Percentiles rank a stretch among this genome's conserved stretches.
Evolutionary conservation across 306 rosid genomes (phyloP).

Genomic region (Acacia crassicarpa): DNA sequence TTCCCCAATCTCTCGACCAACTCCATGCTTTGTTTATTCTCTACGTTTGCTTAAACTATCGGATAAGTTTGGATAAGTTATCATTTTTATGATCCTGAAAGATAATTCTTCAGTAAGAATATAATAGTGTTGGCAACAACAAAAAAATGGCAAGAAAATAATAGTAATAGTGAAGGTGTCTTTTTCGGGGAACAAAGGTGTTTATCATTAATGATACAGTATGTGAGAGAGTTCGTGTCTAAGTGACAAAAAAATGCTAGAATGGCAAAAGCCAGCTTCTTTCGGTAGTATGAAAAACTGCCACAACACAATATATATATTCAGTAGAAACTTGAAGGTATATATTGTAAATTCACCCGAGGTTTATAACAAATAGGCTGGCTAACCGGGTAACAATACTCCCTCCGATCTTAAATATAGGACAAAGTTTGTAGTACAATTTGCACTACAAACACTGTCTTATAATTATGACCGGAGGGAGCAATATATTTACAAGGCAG

Average conservation of each 20-base stretch:
- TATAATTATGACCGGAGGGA: too few species aligned
- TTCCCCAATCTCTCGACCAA: background rate
- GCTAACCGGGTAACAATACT: background rate
- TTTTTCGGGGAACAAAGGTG: too few species aligned
- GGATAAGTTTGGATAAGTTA: too few species aligned
- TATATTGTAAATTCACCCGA: slow-evolving; percentile 11
- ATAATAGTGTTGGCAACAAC: too few species aligned
- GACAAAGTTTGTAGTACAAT: too few species aligned
- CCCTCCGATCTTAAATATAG: too few species aligned
- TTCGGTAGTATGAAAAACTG: background rate
- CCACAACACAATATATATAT: background rate
- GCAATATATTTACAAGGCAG: background rate
- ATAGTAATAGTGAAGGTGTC: too few species aligned
- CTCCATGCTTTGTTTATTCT: background rate
- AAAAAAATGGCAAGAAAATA: too few species aligned
- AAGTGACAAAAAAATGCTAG: background rate
- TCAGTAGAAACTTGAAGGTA: background rate
- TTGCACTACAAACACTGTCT: too few species aligned
- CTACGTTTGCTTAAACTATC: too few species aligned
- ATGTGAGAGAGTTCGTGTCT: background rate
- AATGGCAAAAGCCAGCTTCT: background rate
- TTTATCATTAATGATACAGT: background rate
- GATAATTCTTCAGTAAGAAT: too few species aligned
- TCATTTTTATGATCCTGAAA: too few species aligned
- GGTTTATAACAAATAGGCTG: background rate